Evolutionary conservation across 331 rosid species (phyloP), one percentile per base, ranked within the genome.

Genomic region (Acacia concinna): DNA sequence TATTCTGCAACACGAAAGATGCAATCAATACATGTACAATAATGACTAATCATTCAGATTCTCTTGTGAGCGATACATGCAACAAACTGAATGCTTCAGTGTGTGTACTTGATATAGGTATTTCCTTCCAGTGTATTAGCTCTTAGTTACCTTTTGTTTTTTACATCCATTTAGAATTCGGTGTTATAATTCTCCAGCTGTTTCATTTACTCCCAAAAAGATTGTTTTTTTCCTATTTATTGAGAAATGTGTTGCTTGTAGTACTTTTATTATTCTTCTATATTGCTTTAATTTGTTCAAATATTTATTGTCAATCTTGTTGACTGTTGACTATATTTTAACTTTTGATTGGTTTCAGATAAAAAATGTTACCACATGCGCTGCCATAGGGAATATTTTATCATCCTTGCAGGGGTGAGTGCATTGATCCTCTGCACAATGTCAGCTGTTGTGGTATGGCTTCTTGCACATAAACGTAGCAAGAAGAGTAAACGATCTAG

Each of bases 401-500:
- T 96, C 85, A 90, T 96, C 81, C 97, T 96, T 72, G 88, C 86
- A 35, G 93, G 90, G 72, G 97, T 96, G 57, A 96, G 99, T 85
- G 97, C 93, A 71, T 87, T 96, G 85, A 96, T 93, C 84, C 91
- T 96, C 83, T 90, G 86, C 72, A 96, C 94, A 13, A 90, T 91
- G 60, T 84, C 91, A 60, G 92, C 91, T 37, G 94, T 96, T 71
- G 97, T 96, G 69, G 85, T 93, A 81, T 96, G 99, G 99, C 93
- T 96, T 82, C 98, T 96, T 83, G 89, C 85, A 37, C 86, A 83
- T 89, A 93, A 90, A 82, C 89, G 91, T 76, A 90, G 97, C 85
- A 96, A 90, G 86, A 96, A 96, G 89, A 92, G 97, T 65, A 87
- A 84, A 78, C 90, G 94, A 60, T 90, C 99, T 56, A 93, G 93